Conservation (phyloP, 2,329 filamentous ascomycete genomes). For the Exophiala phaeomuriformis region DNA sequence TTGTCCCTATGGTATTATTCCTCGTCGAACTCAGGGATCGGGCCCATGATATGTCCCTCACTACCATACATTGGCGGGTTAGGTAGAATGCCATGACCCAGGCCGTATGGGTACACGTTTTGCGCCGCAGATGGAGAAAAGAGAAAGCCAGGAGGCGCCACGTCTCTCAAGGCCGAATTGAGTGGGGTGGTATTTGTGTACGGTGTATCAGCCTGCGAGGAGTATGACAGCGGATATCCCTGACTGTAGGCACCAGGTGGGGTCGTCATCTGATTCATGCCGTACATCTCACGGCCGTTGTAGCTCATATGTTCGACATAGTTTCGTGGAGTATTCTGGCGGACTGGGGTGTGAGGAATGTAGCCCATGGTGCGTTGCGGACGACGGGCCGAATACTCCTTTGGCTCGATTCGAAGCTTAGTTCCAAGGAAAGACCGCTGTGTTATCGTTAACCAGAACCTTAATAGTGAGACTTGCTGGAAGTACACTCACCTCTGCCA, state of each 20-base stretch:
- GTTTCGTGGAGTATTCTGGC: neutral
- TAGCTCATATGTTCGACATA: neutral
- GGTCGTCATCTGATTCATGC: constrained; percentile 7
- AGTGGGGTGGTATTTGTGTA: neutral
- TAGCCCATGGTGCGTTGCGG: neutral
- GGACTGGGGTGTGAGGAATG: neutral
- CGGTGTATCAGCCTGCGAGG: neutral
- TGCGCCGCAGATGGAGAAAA: constrained; percentile 9
- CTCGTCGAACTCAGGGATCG: constrained; percentile 12
- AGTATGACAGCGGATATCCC: neutral
- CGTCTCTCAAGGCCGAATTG: constrained; percentile 1
- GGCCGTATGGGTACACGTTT: neutral
- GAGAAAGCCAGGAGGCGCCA: constrained; percentile 1
- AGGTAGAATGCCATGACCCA: too few species aligned
- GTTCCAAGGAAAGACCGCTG: constrained; percentile 10
- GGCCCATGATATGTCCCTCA: constrained; percentile 1
- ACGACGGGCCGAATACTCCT: constrained; percentile 26
- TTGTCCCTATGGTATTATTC: constrained; percentile 1
- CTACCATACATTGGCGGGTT: neutral
- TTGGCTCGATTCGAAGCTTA: constrained; percentile 25
- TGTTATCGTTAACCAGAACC: neutral
- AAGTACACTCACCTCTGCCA: constrained; percentile 11
- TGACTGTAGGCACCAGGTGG: constrained; percentile 4
- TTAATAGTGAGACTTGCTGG: neutral
- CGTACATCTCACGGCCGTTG: constrained; percentile 2